Conservation (phyloP, 192 early-diverging fungal species). For the Coemansia sp. region DNA sequence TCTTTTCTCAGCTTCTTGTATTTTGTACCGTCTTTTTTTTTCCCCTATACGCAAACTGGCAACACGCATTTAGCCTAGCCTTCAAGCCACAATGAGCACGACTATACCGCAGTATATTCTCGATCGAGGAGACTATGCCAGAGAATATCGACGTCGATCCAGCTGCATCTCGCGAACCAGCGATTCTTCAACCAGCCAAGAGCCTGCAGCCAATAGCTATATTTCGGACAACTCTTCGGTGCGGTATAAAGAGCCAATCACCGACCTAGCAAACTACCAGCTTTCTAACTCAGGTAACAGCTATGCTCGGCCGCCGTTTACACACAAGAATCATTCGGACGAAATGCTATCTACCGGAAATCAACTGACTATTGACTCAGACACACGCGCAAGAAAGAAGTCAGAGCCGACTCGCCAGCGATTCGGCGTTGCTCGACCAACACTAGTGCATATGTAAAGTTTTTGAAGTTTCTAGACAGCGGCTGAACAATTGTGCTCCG, state of each 20-base stretch:
- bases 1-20: background rate
- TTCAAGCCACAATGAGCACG: conserved; percentile 6
- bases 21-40: background rate
- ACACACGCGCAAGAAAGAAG: background rate
- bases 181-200: conserved; percentile 21
- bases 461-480: no score
- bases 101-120: conserved; percentile 39
- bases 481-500: no score
- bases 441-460: conserved; percentile 5
- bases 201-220: background rate
- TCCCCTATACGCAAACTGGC: no score
- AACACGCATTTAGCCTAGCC: background rate
- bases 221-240: background rate
- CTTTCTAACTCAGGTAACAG: no score
- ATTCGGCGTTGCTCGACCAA: conserved; percentile 8
- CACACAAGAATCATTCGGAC: background rate
- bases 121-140: conserved; percentile 37
- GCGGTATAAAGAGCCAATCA: background rate
- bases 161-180: conserved; percentile 44
- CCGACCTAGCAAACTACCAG: background rate
- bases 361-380: background rate
- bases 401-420: background rate
- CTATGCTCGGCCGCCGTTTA: no score
- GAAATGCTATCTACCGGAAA: background rate
- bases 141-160: conserved; percentile 44